phyloP scores from a whole-genome alignment of 257 asterid species.

The Ilex aquifolium region DNA sequence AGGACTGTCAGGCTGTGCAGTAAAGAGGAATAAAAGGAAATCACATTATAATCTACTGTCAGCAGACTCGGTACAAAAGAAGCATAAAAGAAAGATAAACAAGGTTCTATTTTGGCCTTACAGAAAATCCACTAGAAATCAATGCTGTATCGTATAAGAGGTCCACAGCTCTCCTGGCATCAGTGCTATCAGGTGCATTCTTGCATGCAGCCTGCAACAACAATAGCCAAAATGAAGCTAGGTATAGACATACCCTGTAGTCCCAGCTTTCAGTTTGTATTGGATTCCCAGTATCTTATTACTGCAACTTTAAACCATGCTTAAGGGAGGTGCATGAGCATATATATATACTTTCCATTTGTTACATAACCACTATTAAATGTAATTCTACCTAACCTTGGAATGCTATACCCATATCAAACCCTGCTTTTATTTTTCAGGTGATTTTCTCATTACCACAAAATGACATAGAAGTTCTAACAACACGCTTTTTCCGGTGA shows the following conservation, averaged over 20 bases:
- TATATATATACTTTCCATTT: too few species aligned
- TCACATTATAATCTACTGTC: neutral
- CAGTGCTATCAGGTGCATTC: constrained; percentile 78
- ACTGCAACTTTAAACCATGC: too few species aligned
- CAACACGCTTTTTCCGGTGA: too few species aligned
- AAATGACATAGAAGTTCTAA: too few species aligned
- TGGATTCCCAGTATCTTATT: neutral
- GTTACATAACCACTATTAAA: too few species aligned
- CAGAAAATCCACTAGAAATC: constrained; percentile 95
- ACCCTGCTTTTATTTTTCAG: too few species aligned
- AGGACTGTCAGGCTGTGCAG: constrained; percentile 88
- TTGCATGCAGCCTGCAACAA: constrained; percentile 91
- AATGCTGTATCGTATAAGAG: constrained; percentile 84
- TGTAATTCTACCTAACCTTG: too few species aligned
- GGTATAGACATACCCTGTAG: too few species aligned
- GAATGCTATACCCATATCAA: too few species aligned
- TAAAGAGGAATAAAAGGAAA: neutral
- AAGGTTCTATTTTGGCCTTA: constrained; percentile 25
- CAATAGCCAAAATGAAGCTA: neutral
- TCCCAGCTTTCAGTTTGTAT: too few species aligned
- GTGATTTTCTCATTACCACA: too few species aligned
- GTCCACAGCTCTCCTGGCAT: constrained; percentile 89
- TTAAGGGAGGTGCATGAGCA: too few species aligned
- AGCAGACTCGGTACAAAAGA: neutral
- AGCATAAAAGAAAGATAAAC: neutral